phyloP scores from a whole-genome alignment of 164 flowering plant genomes.

The Sedum album region DNA sequence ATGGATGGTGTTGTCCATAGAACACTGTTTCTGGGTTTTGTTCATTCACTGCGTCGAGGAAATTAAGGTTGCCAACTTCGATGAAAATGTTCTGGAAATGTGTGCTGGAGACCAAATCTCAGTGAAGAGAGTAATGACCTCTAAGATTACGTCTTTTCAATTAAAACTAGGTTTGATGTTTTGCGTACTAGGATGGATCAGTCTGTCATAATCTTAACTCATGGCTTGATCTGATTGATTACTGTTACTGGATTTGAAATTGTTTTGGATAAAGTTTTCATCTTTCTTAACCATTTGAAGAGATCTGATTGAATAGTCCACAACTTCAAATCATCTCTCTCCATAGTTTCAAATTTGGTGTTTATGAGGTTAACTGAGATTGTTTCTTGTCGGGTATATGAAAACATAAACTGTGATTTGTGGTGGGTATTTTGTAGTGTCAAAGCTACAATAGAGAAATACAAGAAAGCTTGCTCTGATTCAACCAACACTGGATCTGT shows the following conservation, averaged over 20 bases:
- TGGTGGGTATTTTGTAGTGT: slow-evolving; percentile 41
- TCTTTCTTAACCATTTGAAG: background rate
- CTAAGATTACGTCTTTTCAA: slow-evolving; percentile 9
- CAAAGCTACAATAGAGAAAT: slow-evolving; percentile 76
- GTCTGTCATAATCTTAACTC: slow-evolving; percentile 9
- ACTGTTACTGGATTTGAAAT: background rate
- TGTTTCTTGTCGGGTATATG: no score
- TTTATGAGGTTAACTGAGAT: background rate
- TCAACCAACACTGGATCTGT: slow-evolving; percentile 49
- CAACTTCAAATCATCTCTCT: background rate
- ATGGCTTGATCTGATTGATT: background rate
- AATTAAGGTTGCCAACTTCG: slow-evolving; percentile 30
- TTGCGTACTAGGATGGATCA: slow-evolving; percentile 15
- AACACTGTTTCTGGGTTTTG: slow-evolving; percentile 13
- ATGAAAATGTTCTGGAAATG: background rate
- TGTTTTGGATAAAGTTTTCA: background rate
- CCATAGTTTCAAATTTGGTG: background rate
- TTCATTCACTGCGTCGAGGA: slow-evolving; percentile 47
- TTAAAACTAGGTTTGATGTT: slow-evolving; percentile 6
- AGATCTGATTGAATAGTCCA: background rate
- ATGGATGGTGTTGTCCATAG: slow-evolving; percentile 13
- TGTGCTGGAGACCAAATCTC: slow-evolving; percentile 2
- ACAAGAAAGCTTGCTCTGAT: slow-evolving; percentile 78
- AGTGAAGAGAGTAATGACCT: slow-evolving; percentile 1
- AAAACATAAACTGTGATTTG: background rate